Evolutionary conservation across 2,329 filamentous ascomycete species (phyloP), one percentile per base, ranked within the genome.

Genomic region (Xylaria sp.): DNA sequence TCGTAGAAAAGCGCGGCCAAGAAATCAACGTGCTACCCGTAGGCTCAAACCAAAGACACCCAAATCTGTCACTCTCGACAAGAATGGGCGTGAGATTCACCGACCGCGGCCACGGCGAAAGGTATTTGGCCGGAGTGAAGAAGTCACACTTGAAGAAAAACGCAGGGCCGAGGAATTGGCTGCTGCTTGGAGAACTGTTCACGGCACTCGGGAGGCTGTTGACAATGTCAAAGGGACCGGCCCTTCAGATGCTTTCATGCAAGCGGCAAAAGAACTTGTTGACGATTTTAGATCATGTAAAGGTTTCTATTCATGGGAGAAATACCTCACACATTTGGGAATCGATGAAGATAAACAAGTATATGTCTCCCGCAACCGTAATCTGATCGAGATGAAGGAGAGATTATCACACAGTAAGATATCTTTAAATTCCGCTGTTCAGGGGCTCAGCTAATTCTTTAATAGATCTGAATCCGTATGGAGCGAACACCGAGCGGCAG

Each of bases 231-330:
- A 35, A 4, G 18, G 54, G 40, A 23, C 13, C 12, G 82, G 84
- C 9, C 82, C 87, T n/a, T 78, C 84, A 5, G 75, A 78, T 1
- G 73, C 78, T 4, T 91, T 89, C 86, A 88, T 90, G 85, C 79
- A 81, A 27, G 87, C 86, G 5, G 88, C 88, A 0, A 84, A 84
- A 74, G 84, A 86, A 60, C 82, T 91, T 8, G 84, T 90, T 10
- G 85, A 90, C 66, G 89, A 91, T 68, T 91, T 91, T 75, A 82
- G 88, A 69, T 87, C 87, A 0, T 85, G 88, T 71, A 90, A 88
- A 73, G 84, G 86, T 58, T 91, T 91, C 72, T 91, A 90, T 73
- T 85, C 87, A 1, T 91, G 88, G 88, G 89, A 91, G 67, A 90
- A 88, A 75, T 90, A 90, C 72, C 81, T 90, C 58, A 82, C 84